Evolutionary conservation across 805 yeast species (phyloP), one percentile per base, ranked within the genome.

Genomic region (Zygosaccharomyces gambellarensis): DNA sequence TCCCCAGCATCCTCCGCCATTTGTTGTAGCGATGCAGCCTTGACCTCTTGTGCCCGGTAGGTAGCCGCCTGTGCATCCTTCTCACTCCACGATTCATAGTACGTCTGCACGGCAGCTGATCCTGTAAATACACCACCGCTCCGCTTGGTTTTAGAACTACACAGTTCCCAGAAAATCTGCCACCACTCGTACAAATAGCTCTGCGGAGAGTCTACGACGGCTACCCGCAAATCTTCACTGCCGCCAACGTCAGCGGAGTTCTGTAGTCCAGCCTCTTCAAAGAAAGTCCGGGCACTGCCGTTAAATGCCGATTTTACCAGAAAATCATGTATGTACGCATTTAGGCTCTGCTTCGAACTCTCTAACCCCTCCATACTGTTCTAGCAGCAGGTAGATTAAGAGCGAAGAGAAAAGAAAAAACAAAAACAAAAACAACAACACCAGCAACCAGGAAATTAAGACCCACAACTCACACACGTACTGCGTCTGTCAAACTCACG

Each of bases 121-220:
- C 22, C 38, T 5, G 22, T 9, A 4, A 11, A 5, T 14, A 5
- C 38, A 34, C 38, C 22, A 11, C 83, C 80, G 12, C 81, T 84
- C 50, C 82, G 72, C 54, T 79, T 81, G 38, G 87, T 81, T 58
- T 89, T 77, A 2, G 95, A 95, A 61, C 86, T 86, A 68, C 85
- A 87, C 27, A 89, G 83, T 64, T 90, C 97, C 97, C 97, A 90
- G 64, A 90, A 90, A 14, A 90, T 82, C 72, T 82, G 89, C 97
- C 97, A 90, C 97, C 97, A 90, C 65, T 90, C 97, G 60, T 80
- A 83, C 22, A 90, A 70, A 61, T 88, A 90, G 5, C 96, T 94
- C 58, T 84, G 87, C 0, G 95, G 94, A 2, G 95, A 85, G 61
- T 89, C 94, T 77, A 60, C 66, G 55, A 50, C 72, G 6, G 34